Conservation (phyloP, 2,329 filamentous ascomycete species). For the Triangularia setosa region DNA sequence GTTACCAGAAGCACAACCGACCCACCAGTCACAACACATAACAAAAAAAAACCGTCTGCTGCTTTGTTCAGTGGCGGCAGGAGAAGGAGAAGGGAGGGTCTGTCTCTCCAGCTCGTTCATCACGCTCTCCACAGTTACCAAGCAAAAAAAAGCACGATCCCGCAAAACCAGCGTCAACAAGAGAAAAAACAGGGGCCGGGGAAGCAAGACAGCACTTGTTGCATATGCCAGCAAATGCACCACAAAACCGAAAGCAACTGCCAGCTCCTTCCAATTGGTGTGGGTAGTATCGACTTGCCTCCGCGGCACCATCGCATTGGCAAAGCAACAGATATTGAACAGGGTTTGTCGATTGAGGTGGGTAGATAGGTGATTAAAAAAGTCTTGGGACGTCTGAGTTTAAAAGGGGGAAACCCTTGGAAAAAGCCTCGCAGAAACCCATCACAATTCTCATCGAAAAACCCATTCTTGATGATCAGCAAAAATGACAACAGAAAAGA, state of each 20-base stretch:
- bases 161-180: no score
- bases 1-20: no score
- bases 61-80: no score
- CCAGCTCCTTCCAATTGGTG: background rate
- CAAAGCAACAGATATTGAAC: background rate
- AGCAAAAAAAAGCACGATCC: background rate
- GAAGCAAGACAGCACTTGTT: conserved; percentile 8
- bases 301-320: background rate
- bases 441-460: background rate
- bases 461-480: background rate
- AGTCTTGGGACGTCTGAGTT: no score
- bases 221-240: background rate
- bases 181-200: conserved; percentile 1
- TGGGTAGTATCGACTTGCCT: background rate
- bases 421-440: background rate
- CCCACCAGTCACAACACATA: no score
- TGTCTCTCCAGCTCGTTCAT: no score
- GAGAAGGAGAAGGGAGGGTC: no score
- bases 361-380: no score
- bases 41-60: no score
- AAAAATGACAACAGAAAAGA: background rate
- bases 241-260: background rate
- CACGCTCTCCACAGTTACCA: background rate
- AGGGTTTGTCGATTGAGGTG: background rate
- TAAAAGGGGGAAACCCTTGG: no score